Conservation (phyloP, 2,329 filamentous ascomycete genomes). For the Dothistroma pini region DNA sequence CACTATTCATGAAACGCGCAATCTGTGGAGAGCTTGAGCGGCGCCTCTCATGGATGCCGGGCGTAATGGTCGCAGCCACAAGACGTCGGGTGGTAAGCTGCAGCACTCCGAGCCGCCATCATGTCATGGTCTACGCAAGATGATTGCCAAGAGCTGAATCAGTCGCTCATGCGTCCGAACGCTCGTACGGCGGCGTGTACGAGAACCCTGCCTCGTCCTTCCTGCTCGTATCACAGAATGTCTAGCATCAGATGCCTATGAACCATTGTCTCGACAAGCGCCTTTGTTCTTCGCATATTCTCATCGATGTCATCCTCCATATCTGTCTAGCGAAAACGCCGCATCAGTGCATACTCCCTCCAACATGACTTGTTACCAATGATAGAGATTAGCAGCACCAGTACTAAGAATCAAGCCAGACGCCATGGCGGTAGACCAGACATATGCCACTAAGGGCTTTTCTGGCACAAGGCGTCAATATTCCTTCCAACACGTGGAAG, state of each 20-base stretch:
- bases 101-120: conserved; percentile 2
- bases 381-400: neutral
- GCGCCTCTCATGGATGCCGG: conserved; percentile 4
- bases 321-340: neutral
- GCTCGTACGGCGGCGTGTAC: neutral
- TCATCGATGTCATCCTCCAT: neutral
- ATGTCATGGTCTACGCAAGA: conserved; percentile 5
- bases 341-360: neutral
- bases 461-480: neutral
- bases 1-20: conserved; percentile 6
- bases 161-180: neutral
- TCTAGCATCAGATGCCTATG: neutral
- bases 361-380: neutral
- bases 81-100: conserved; percentile 3
- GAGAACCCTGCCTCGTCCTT: neutral
- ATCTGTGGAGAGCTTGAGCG: conserved; percentile 8
- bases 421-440: conserved; percentile 2
- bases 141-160: neutral
- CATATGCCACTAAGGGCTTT: neutral
- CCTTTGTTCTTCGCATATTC: neutral
- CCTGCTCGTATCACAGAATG: neutral
- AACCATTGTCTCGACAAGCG: neutral
- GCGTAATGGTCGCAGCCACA: conserved; percentile 8
- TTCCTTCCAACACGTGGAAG: neutral
- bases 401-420: neutral